A percentile compares a stretch with the other conserved stretches of the same genome.
phyloP scores from a whole-genome alignment of 495 filamentous ascomycete genomes.

The Lentithecium fluviatile region DNA sequence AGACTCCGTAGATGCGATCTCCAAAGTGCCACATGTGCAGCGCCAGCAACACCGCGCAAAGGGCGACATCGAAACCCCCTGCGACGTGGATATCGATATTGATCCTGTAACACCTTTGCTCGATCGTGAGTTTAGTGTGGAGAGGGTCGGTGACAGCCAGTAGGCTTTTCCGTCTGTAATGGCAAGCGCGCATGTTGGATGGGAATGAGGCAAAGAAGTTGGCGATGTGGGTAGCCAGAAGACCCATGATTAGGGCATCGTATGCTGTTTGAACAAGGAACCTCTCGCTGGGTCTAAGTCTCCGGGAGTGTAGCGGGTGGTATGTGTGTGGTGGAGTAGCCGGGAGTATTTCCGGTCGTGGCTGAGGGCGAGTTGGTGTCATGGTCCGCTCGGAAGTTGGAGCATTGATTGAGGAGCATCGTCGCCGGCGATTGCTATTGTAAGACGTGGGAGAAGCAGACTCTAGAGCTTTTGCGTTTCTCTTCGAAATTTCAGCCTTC shows the following conservation, averaged over 20 bases:
- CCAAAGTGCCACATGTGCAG: neutral
- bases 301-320: neutral
- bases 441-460: too few relatives aligned
- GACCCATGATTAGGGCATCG: neutral
- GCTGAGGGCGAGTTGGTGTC: too few relatives aligned
- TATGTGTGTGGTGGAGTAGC: too few relatives aligned
- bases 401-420: too few relatives aligned
- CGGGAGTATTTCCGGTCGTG: too few relatives aligned
- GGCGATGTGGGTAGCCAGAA: neutral
- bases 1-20: too few relatives aligned
- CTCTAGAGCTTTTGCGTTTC: too few relatives aligned
- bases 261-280: neutral
- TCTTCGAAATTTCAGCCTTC: too few relatives aligned
- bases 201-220: neutral
- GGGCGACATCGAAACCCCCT: neutral
- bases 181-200: neutral
- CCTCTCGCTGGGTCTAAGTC: neutral
- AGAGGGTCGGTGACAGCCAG: neutral
- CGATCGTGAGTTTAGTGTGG: neutral
- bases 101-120: neutral
- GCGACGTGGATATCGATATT: neutral
- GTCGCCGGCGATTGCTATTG: too few relatives aligned
- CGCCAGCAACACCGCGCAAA: neutral
- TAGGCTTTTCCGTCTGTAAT: neutral
- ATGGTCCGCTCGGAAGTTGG: too few relatives aligned